Base-by-base conservation (phyloP, 176 grass and related monocot species). In the Tillandsia leiboldiana region DNA sequence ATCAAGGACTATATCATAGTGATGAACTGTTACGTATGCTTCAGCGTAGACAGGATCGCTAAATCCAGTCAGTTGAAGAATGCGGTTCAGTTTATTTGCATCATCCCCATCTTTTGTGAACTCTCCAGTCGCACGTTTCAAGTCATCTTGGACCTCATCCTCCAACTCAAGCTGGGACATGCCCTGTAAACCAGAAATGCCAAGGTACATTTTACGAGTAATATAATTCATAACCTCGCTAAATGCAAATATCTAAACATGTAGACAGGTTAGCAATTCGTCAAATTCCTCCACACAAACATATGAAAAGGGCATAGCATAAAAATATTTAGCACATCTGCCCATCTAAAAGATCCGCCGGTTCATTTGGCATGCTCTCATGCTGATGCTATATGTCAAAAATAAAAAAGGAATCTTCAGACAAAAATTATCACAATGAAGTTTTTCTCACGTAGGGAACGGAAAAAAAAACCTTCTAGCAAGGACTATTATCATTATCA, bases 111-210 rank as follows among this genome's bases (percentile, higher is more conserved):
- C 78, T 68, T 85, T 85, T 1, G 75, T 89, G 61, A 89, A 89
- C 73, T 82, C 79, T 67, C 82, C 82, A 66, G 87, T 89, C 17
- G 87, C 87, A 59, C 82, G 78, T 64, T 80, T 89, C 63, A 89
- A 76, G 75, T 89, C 87, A 74, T 82, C 87, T 67, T 89, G 82
- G 51, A 89, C 87, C 10, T 73, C 61, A 82, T 89, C 82, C 70
- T 89, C 82, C 74, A 89, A 67, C 75, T 89, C 87, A 74, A 89
- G 79, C 51, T 85, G 87, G 64, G 82, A 85, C 87, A 89, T 85
- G 53, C 87, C 87, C 87, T 89, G 29, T 26, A 72, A 77, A 79
- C n/a, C 1, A 74, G 53, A 81, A 85, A 53, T 4, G 24, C 51
- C 14, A 57, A n/a, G 53, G 8, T 12, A 57, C 13, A 57, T 61